Evolutionary conservation across 352 stramenopile species (phyloP).

Genomic region (Pythium monospermum): DNA sequence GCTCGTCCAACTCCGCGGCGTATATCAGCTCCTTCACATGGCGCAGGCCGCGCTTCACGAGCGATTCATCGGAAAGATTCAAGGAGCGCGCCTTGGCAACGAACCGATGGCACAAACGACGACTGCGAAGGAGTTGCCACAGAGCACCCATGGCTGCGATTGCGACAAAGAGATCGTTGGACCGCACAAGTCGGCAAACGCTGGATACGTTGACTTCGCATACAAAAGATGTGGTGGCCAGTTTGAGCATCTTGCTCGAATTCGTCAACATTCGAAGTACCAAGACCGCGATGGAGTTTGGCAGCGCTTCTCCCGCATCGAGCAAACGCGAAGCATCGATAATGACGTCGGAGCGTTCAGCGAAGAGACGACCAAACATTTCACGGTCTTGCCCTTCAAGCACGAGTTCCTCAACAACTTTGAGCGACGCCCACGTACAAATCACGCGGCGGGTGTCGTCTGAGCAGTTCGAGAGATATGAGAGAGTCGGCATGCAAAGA

Average conservation of each 20-base stretch:
- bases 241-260: too few species aligned
- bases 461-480: too few species aligned
- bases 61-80: background rate
- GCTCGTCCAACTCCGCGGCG: conserved; percentile 1
- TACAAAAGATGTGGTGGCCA: conserved; percentile 8
- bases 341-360: conserved; percentile 1
- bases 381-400: background rate
- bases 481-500: too few species aligned
- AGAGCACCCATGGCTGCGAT: conserved; percentile 1
- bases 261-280: background rate
- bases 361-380: background rate
- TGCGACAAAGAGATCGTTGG: background rate
- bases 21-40: conserved; percentile 12
- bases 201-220: background rate
- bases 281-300: background rate
- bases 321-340: conserved; percentile 2
- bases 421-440: background rate
- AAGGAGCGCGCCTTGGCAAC: background rate
- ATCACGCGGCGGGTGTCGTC: background rate
- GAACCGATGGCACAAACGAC: conserved; percentile 3
- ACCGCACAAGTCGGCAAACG: background rate
- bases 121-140: conserved; percentile 10
- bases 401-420: background rate
- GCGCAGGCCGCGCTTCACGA: background rate
- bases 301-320: background rate